Evolutionary conservation across 1,284 basidiomycete genomes (phyloP).

Genomic region (Melampsora americana): DNA sequence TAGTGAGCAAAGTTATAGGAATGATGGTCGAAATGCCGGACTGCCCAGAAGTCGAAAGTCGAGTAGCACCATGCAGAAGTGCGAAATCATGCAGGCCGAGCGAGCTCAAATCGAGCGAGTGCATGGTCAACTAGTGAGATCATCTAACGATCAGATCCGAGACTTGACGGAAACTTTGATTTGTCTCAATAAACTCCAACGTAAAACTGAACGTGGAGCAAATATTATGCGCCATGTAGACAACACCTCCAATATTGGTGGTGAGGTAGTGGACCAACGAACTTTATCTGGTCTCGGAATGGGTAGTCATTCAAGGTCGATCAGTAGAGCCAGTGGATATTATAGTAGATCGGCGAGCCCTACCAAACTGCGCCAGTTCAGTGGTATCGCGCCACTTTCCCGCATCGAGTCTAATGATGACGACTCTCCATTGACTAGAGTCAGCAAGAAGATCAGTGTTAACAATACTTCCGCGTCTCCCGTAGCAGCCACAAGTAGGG

Average conservation of each 20-base stretch:
- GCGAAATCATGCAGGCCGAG: slow-evolving; percentile 13
- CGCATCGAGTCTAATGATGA: slow-evolving; percentile 14
- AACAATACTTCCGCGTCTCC: not conserved
- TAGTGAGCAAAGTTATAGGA: not conserved
- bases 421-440: slow-evolving; percentile 24
- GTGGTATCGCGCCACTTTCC: slow-evolving; percentile 21
- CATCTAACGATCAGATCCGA: slow-evolving; percentile 42
- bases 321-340: slow-evolving; percentile 8
- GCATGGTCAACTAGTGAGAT: slow-evolving; percentile 12
- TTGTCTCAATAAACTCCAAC: slow-evolving; percentile 23
- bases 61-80: not conserved
- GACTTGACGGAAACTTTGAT: slow-evolving; percentile 39
- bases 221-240: not conserved
- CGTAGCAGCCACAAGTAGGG: too few relatives aligned
- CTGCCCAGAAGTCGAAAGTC: not conserved
- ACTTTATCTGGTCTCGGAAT: not conserved
- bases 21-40: not conserved
- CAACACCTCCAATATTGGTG: too few relatives aligned
- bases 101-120: slow-evolving; percentile 11
- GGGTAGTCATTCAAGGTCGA: slow-evolving; percentile 2
- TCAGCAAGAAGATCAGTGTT: not conserved
- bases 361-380: slow-evolving; percentile 25
- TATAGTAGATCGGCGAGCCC: slow-evolving; percentile 32
- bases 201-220: slow-evolving; percentile 8
- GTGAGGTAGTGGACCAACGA: not conserved